Conservation (phyloP, 2,329 filamentous ascomycete species). For the Diaporthe sp. region DNA sequence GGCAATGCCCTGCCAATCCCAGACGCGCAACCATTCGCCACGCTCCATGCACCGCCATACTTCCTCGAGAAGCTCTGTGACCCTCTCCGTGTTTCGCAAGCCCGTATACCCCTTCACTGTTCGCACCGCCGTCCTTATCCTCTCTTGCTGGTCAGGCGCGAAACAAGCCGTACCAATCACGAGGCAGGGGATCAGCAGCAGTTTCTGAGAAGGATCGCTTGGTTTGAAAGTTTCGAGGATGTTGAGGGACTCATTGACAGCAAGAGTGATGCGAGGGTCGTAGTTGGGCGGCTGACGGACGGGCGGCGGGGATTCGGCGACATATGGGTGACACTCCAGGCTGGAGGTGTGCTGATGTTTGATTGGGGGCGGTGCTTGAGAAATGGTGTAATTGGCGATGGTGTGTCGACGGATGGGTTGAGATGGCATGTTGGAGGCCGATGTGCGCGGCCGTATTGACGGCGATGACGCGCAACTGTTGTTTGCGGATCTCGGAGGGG, state of each 20-base stretch:
- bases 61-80: conserved; percentile 67
- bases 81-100: conserved; percentile 70
- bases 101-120: conserved; percentile 71
- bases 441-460: conserved; percentile 44
- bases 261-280: conserved; percentile 65
- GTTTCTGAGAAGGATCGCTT: conserved; percentile 70
- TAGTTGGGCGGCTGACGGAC: conserved; percentile 63
- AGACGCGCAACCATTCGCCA: conserved; percentile 70
- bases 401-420: conserved; percentile 45
- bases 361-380: conserved; percentile 42
- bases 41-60: conserved; percentile 72
- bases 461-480: conserved; percentile 55
- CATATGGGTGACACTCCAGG: conserved; percentile 42
- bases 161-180: conserved; percentile 74
- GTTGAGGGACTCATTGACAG: conserved; percentile 69
- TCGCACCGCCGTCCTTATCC: conserved; percentile 64
- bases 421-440: conserved; percentile 37
- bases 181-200: conserved; percentile 72
- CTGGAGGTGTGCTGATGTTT: conserved; percentile 40
- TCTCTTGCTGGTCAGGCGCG: conserved; percentile 64
- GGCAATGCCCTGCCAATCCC: conserved; percentile 76
- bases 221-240: conserved; percentile 70
- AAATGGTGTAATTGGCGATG: conserved; percentile 46
- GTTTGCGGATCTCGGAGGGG: conserved; percentile 49
- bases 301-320: conserved; percentile 60